Conservation (phyloP, 352 stramenopile genomes). For the Pythium sp. region DNA sequence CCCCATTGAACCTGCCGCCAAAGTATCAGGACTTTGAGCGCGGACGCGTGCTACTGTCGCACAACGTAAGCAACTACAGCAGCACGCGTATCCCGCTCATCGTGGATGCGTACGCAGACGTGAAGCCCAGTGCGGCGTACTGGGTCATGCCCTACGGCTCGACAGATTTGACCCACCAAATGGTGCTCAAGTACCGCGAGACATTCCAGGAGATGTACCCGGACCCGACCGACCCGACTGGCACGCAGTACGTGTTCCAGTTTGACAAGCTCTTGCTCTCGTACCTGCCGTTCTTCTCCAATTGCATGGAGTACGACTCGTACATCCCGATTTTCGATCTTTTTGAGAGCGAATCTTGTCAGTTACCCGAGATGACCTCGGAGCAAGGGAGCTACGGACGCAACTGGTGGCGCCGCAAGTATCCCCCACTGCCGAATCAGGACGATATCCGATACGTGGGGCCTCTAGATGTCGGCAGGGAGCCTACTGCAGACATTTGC, state of each 20-base stretch:
- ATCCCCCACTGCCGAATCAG: conserved; percentile 89
- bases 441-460: conserved; percentile 93
- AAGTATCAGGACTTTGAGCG: conserved; percentile 91
- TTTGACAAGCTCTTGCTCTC: conserved; percentile 87
- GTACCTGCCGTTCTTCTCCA: conserved; percentile 96
- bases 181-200: conserved; percentile 94
- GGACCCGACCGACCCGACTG: conserved; percentile 40
- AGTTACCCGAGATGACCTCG: conserved; percentile 80
- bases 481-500: conserved; percentile 92
- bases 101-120: conserved; percentile 63
- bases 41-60: conserved; percentile 91
- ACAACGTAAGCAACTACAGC: conserved; percentile 89
- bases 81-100: conserved; percentile 65
- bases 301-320: conserved; percentile 95
- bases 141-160: conserved; percentile 75
- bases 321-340: conserved; percentile 93
- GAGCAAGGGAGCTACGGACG: conserved; percentile 59
- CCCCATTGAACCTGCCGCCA: conserved; percentile 93
- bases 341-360: conserved; percentile 90
- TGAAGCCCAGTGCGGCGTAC: conserved; percentile 52
- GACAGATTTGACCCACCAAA: conserved; percentile 73
- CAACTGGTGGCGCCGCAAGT: conserved; percentile 71
- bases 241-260: conserved; percentile 59
- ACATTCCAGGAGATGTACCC: conserved; percentile 92
- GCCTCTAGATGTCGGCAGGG: conserved; percentile 80